These are phyloP conservation scores for Zygoascus hellenicus DNA, from an alignment of 1,139 yeast genomes.

Conservation along the genomic window DNA sequence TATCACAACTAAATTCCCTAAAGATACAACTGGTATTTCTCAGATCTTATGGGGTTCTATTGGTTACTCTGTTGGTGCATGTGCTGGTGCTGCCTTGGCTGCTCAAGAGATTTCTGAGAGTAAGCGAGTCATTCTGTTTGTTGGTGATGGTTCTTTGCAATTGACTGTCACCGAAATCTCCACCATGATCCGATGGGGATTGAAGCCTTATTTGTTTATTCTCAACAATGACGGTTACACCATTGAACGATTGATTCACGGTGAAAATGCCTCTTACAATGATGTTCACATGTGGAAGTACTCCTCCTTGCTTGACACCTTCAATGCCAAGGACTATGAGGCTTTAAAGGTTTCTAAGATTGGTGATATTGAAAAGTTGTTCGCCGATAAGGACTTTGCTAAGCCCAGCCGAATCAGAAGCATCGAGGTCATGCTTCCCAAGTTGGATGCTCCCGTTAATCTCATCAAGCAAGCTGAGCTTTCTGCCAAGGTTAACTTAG, in stretches of 20 bases:
- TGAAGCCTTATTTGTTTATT: constrained; percentile 74
- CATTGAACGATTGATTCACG: constrained; percentile 83
- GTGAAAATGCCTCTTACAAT: constrained; percentile 68
- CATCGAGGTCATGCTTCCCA: constrained; percentile 73
- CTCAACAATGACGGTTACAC: constrained; percentile 86
- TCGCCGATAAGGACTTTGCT: constrained; percentile 50
- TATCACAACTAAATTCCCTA: constrained; percentile 71
- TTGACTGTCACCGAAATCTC: constrained; percentile 84
- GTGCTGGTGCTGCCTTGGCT: constrained; percentile 80
- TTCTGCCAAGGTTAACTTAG: constrained; percentile 56
- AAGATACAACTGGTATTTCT: constrained; percentile 67
- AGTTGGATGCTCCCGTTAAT: constrained; percentile 74
- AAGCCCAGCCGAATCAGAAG: constrained; percentile 62
- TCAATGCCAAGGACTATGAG: constrained; percentile 53
- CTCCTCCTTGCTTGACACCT: constrained; percentile 58
- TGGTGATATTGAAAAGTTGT: constrained; percentile 61
- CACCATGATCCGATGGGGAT: constrained; percentile 73
- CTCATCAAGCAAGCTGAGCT: constrained; percentile 71
- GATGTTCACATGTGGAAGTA: constrained; percentile 83
- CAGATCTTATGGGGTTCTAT: constrained; percentile 91
- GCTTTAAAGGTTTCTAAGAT: constrained; percentile 51
- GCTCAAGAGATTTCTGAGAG: constrained; percentile 65
- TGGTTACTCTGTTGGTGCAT: constrained; percentile 82
- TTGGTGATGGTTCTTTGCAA: constrained; percentile 89
- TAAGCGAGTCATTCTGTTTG: constrained; percentile 72